Evolutionary conservation across 1,284 basidiomycete genomes (phyloP), one percentile per base, ranked within the genome.

Genomic region (Leccinum subrobustum): DNA sequence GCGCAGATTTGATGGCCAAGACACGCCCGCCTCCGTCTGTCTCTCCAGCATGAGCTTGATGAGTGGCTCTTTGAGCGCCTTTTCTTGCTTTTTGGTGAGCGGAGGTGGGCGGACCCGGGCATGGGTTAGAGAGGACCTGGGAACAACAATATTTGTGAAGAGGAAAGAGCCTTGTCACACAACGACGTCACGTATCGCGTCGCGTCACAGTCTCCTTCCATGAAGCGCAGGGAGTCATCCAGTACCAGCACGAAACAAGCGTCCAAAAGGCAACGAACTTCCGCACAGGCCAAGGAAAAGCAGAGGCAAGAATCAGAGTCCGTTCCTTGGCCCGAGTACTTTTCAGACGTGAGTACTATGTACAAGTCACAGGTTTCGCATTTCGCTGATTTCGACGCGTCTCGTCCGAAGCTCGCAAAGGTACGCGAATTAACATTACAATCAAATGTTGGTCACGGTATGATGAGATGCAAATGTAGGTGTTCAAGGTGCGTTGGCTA

Each of bases 291-390:
- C 9, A 70, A 70, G 57, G 67, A 54, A 6, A 66, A 67, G 44
- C 60, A 67, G 44, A 63, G 63, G 54, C 58, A 68, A 37, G 58
- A 58, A 29, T 20, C 18, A 39, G 25, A 55, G 1, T 23, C 54
- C n/a, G 55, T 62, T 37, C 54, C 64, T 23, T 88, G 87, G 87
- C 85, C 86, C 18, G 78, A 81, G 42, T 80, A 89, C 68, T 88
- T 88, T 67, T 76, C 81, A 54, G 75, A 77, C 56, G 86, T 87
- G 68, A 62, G 81, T 77, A 23, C 23, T 23, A 31, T 14, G 31
- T 33, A 39, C 37, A 39, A 33, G 3, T 25, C 23, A 23, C 23
- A 23, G 33, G 1, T 37, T 5, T 9, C 29, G 12, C 9, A 20
- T 51, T 14, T 57, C 27, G 7, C 52, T 64, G 6, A 62, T 6